Percentiles rank a stretch among this genome's conserved stretches.
phyloP scores from a whole-genome alignment of 2,329 filamentous ascomycete species.

The Ustilaginoidea virens region DNA sequence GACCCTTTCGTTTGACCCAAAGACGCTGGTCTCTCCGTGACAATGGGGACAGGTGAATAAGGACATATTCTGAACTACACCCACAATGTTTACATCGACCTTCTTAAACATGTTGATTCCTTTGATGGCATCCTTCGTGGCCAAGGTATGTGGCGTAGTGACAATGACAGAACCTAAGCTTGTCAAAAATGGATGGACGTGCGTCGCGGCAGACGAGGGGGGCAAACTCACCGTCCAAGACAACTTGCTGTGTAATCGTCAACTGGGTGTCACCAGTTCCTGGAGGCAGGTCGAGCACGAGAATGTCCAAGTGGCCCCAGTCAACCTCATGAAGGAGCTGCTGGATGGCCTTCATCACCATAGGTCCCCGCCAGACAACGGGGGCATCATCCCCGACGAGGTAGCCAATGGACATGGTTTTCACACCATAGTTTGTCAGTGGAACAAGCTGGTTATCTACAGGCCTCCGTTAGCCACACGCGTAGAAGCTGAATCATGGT shows the following conservation, averaged over 20 bases:
- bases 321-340: slow-evolving; percentile 91
- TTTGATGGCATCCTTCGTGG: slow-evolving; percentile 79
- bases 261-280: slow-evolving; percentile 93
- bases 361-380: slow-evolving; percentile 87
- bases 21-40: slow-evolving; percentile 56
- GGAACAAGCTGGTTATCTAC: slow-evolving; percentile 69
- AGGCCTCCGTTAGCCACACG: neutral
- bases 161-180: slow-evolving; percentile 60
- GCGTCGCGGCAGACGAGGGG: neutral
- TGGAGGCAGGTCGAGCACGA: slow-evolving; percentile 83
- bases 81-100: slow-evolving; percentile 65
- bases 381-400: slow-evolving; percentile 66
- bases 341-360: slow-evolving; percentile 95
- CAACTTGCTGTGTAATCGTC: slow-evolving; percentile 88
- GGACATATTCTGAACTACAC: slow-evolving; percentile 87
- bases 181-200: neutral
- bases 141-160: slow-evolving; percentile 85
- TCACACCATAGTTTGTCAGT: slow-evolving; percentile 84
- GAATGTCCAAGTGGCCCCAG: slow-evolving; percentile 77
- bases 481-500: neutral
- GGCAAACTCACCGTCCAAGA: slow-evolving; percentile 53
- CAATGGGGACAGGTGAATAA: slow-evolving; percentile 72
- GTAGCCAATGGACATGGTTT: slow-evolving; percentile 98
- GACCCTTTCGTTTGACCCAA: slow-evolving; percentile 53
- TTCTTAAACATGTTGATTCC: slow-evolving; percentile 89